These are phyloP conservation scores for Sclerotinia spermophila DNA, from an alignment of 2,329 filamentous ascomycete genomes.

Conservation along the genomic window DNA sequence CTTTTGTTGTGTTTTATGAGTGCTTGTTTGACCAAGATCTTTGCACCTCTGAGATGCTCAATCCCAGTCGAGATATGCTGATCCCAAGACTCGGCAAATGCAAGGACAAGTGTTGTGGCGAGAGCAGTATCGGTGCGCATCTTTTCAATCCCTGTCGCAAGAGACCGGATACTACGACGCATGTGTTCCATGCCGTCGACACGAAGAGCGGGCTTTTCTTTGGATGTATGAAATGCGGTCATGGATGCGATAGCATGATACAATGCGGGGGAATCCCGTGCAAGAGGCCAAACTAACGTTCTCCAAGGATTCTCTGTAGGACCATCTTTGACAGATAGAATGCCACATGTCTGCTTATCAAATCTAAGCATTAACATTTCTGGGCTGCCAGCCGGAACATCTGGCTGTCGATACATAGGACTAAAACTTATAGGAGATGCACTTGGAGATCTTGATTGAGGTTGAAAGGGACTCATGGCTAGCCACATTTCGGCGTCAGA, in stretches of 20 bases:
- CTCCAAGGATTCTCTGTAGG: constrained; percentile 68
- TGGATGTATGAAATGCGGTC: constrained; percentile 64
- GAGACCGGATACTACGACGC: constrained; percentile 56
- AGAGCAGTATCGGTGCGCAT: constrained; percentile 64
- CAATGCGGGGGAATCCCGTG: constrained; percentile 59
- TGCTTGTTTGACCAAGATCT: constrained; percentile 58
- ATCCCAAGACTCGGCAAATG: constrained; percentile 70
- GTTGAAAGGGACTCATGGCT: constrained; percentile 27
- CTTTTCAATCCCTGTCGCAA: constrained; percentile 56
- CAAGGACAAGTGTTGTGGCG: constrained; percentile 65
- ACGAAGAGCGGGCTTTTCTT: constrained; percentile 53
- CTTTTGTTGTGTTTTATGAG: constrained; percentile 45
- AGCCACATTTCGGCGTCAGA: constrained; percentile 32
- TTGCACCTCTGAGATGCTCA: constrained; percentile 65
- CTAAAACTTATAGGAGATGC: constrained; percentile 27
- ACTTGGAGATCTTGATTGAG: constrained; percentile 26
- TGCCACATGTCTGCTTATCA: constrained; percentile 64
- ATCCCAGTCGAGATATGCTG: constrained; percentile 65
- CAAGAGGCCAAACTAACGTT: constrained; percentile 66
- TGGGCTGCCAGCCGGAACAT: constrained; percentile 49
- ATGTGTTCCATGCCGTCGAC: constrained; percentile 66
- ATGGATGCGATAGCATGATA: constrained; percentile 67
- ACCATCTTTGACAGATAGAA: constrained; percentile 68
- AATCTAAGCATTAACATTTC: constrained; percentile 62
- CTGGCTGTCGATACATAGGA: constrained; percentile 45